Evolutionary conservation across 1,284 basidiomycete genomes (phyloP).

Genomic region (Termitomyces sp.): DNA sequence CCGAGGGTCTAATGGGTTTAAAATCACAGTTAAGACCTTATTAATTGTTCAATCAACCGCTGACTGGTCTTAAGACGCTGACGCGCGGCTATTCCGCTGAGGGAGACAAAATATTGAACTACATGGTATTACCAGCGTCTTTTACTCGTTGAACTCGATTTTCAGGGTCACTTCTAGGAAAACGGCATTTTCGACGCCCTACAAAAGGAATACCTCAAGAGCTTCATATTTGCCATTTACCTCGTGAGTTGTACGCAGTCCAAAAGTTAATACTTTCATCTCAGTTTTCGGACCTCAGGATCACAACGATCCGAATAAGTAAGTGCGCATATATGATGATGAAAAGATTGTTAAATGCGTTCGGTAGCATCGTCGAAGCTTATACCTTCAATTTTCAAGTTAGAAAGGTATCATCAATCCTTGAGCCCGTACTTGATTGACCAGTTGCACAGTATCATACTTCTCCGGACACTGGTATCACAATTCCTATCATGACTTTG

Average conservation of each 20-base stretch:
- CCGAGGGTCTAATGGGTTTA: conserved; percentile 49
- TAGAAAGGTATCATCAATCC: conserved; percentile 14
- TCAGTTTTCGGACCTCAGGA: conserved; percentile 46
- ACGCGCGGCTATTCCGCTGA: conserved; percentile 72
- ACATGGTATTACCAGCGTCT: conserved; percentile 45
- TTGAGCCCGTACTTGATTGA: background rate
- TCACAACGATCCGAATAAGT: conserved; percentile 76
- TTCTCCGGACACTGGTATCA: conserved; percentile 48
- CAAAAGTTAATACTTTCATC: background rate
- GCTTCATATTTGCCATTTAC: conserved; percentile 79
- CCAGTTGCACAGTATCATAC: conserved; percentile 47
- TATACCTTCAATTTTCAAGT: conserved; percentile 81
- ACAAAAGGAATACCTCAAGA: conserved; percentile 69
- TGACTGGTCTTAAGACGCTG: conserved; percentile 45
- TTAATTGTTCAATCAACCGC: background rate
- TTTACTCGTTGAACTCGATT: conserved; percentile 5
- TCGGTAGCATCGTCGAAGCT: conserved; percentile 68
- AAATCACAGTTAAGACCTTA: conserved; percentile 39
- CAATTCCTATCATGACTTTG: conserved; percentile 64
- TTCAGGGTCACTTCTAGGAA: conserved; percentile 44
- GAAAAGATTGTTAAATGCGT: conserved; percentile 1
- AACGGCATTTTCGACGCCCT: conserved; percentile 77
- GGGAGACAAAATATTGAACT: conserved; percentile 74
- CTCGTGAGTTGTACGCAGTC: conserved; percentile 42
- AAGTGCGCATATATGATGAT: conserved; percentile 25